phyloP scores from a whole-genome alignment of 768 basidiomycete genomes.

The Myochromella boudieri region DNA sequence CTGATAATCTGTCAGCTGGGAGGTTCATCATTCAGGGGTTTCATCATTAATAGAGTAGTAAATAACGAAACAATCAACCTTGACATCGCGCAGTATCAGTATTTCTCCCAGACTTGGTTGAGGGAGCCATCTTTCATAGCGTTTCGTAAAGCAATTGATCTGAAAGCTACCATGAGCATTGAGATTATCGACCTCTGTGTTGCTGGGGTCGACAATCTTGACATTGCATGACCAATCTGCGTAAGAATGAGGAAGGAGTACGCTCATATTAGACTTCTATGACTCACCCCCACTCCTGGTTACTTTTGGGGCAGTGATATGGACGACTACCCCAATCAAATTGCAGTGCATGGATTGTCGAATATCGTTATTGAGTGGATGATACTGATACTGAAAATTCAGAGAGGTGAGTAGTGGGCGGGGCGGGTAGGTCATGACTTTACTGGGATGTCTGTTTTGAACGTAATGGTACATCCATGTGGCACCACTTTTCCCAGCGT shows the following conservation, averaged over 20 bases:
- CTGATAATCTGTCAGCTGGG: constrained; percentile 32
- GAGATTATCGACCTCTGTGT: constrained; percentile 27
- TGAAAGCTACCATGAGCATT: constrained; percentile 24
- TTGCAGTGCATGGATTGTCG: constrained; percentile 9
- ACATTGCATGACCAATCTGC: constrained; percentile 49
- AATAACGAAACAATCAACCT: constrained; percentile 32
- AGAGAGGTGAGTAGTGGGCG: background rate
- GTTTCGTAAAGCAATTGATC: constrained; percentile 54
- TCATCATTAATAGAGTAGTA: background rate
- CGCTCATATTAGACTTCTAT: background rate
- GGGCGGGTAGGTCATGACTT: background rate
- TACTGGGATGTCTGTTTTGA: constrained; percentile 4
- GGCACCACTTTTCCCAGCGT: no score
- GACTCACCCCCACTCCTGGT: constrained; percentile 25
- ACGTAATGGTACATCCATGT: background rate
- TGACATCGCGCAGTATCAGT: constrained; percentile 48
- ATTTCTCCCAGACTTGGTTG: constrained; percentile 46
- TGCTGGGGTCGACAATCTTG: constrained; percentile 53
- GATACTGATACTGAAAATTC: constrained; percentile 17
- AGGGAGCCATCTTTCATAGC: constrained; percentile 50
- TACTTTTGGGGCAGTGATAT: constrained; percentile 12
- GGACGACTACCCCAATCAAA: constrained; percentile 24
- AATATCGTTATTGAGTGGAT: constrained; percentile 10
- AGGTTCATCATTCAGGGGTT: no score
- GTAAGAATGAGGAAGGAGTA: background rate